Evolutionary conservation across 1,284 basidiomycete genomes (phyloP).

Genomic region (Microbotryomycetes sp.): DNA sequence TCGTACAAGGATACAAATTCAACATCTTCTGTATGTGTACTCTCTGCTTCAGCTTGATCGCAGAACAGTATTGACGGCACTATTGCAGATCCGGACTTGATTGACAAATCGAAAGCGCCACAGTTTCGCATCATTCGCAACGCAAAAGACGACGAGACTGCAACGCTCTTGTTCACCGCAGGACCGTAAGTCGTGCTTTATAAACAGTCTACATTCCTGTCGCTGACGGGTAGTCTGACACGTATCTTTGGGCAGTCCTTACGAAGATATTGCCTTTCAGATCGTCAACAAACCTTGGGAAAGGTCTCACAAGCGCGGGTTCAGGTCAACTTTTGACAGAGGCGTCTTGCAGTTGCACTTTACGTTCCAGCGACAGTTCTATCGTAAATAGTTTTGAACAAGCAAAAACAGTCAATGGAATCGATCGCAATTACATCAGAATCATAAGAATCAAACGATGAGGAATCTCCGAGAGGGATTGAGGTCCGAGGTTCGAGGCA

Average conservation of each 20-base stretch:
- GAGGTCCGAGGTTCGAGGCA: too few species aligned
- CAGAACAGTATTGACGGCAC: too few species aligned
- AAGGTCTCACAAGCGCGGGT: conserved; percentile 66
- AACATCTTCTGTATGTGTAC: conserved; percentile 30
- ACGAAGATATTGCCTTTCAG: conserved; percentile 97
- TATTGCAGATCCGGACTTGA: conserved; percentile 76
- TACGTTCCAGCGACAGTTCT: conserved; percentile 34
- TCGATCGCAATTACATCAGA: too few species aligned
- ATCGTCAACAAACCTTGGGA: conserved; percentile 99
- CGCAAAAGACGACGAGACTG: conserved; percentile 87
- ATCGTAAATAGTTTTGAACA: conserved; percentile 6
- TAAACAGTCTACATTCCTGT: background rate
- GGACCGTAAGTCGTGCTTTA: conserved; percentile 53
- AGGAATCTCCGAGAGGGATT: too few species aligned
- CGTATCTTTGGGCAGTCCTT: conserved; percentile 40
- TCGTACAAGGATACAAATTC: conserved; percentile 96
- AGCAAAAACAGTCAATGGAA: background rate
- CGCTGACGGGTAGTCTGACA: background rate
- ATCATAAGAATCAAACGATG: too few species aligned
- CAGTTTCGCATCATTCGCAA: conserved; percentile 90
- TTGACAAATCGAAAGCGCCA: conserved; percentile 93
- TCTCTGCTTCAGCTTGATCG: too few species aligned
- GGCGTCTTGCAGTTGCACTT: conserved; percentile 47
- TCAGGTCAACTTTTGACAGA: conserved; percentile 51
- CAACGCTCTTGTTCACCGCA: conserved; percentile 84